Evolutionary conservation across 2,329 filamentous ascomycete genomes (phyloP), one percentile per base, ranked within the genome.

Genomic region (Fonsecaea pedrosoi): DNA sequence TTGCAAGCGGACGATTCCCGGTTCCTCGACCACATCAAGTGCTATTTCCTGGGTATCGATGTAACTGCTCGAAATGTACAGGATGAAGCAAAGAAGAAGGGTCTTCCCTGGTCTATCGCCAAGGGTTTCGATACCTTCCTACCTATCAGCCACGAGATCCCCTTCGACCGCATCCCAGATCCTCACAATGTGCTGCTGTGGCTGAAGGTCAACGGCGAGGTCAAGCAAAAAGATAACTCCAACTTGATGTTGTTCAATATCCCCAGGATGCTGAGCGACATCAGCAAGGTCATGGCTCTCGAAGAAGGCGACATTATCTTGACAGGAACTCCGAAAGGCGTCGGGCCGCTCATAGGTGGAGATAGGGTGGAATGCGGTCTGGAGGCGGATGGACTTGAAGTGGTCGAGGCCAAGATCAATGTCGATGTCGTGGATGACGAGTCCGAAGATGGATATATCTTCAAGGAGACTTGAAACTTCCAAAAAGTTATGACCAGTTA

Each of bases 41-140:
- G 88, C 75, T 99, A 98, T 79, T 87, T 94, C 71, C 85, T 98
- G 55, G 89, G 91, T 73, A 97, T 99, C 75, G 95, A 99, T 81
- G 96, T 99, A 92, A 99, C 95, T 9, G 95, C 91, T 0, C 91
- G 95, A 72, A 98, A 98, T 79, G 87, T 92, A 6, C 95, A 99
- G 81, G 92, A 97, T 74, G 93, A 97, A 82, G 94, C 94, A 71
- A 99, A 98, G 87, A 92, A 91, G 82, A 97, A 95, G 84, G 93
- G 95, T 40, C 88, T 98, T 15, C 95, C 95, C 7, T 99, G 95
- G 95, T 89, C 89, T 75, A 97, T 97, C 72, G 90, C 92, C 73
- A 99, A 99, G 83, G 95, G 95, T 55, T 99, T 98, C 78, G 95
- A 99, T 79, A 98, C 95, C 2, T 99, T 99, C 83, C 85, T 96